phyloP scores from a whole-genome alignment of 1,139 yeast species.

The Suhomyces panamericanus region DNA sequence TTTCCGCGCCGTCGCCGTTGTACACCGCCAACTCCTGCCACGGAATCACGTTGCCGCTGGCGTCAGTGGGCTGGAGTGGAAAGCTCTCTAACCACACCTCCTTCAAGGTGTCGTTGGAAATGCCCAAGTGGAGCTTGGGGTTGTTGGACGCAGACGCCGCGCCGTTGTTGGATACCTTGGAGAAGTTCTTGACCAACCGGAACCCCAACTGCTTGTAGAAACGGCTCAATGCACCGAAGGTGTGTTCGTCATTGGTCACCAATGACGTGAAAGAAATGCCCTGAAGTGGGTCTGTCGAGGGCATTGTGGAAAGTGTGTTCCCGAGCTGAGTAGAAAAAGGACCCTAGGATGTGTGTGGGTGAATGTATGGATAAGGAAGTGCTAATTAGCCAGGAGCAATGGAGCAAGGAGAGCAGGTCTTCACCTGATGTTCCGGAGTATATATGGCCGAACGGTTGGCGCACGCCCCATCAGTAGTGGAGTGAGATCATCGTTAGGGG shows the following conservation, averaged over 20 bases:
- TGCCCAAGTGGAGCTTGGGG: constrained; percentile 45
- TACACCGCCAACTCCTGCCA: constrained; percentile 57
- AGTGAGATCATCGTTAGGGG: constrained; percentile 2
- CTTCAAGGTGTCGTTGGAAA: constrained; percentile 61
- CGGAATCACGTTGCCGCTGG: constrained; percentile 51
- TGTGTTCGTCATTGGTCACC: constrained; percentile 51
- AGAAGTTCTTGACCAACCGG: constrained; percentile 53
- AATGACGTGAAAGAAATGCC: constrained; percentile 50
- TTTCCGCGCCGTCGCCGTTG: constrained; percentile 48
- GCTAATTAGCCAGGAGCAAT: constrained; percentile 1
- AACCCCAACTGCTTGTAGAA: constrained; percentile 64
- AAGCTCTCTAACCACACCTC: constrained; percentile 74
- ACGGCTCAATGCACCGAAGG: constrained; percentile 45
- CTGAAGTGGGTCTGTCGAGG: constrained; percentile 12
- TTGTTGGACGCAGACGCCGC: constrained; percentile 33
- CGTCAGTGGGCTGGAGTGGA: constrained; percentile 55
- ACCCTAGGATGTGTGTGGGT: neutral
- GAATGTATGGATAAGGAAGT: neutral
- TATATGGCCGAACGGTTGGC: constrained; percentile 9
- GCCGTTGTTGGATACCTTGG: constrained; percentile 47
- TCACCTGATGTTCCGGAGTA: constrained; percentile 12
- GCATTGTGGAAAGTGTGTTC: constrained; percentile 5
- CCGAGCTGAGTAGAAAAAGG: neutral
- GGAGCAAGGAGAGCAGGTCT: neutral
- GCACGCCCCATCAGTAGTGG: constrained; percentile 4